phyloP scores from a whole-genome alignment of 1,284 basidiomycete genomes.

The Ceratobasidium sp. region DNA sequence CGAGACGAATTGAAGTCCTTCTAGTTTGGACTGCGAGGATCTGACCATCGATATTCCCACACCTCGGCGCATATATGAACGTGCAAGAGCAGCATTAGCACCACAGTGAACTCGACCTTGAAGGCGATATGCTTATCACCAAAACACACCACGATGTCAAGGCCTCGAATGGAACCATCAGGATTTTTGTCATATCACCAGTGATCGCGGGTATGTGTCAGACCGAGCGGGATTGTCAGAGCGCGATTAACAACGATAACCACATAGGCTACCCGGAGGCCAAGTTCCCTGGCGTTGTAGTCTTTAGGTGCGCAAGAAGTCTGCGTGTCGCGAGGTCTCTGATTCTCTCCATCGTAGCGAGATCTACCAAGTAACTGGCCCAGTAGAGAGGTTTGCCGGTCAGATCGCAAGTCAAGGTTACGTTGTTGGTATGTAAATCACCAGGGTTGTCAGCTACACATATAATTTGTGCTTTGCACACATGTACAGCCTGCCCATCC shows the following conservation, averaged over 20 bases:
- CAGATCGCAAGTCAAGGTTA: constrained; percentile 91
- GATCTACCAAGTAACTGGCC: constrained; percentile 86
- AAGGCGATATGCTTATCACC: constrained; percentile 72
- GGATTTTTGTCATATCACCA: constrained; percentile 79
- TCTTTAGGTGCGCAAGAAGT: constrained; percentile 66
- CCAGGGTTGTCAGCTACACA: constrained; percentile 19
- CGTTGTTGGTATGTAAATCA: constrained; percentile 64
- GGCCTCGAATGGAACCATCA: constrained; percentile 66
- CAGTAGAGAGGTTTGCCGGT: constrained; percentile 86
- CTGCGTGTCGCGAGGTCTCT: neutral
- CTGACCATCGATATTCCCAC: constrained; percentile 33
- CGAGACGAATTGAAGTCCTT: neutral
- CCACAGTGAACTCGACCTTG: neutral
- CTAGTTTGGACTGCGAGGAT: neutral
- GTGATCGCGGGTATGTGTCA: constrained; percentile 53
- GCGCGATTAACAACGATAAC: neutral
- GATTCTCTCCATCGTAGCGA: constrained; percentile 57
- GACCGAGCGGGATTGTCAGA: neutral
- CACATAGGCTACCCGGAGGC: constrained; percentile 72
- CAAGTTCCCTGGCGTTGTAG: constrained; percentile 82
- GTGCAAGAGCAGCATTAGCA: neutral
- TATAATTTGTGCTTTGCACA: constrained; percentile 44
- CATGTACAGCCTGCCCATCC: constrained; percentile 70
- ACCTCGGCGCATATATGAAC: constrained; percentile 13
- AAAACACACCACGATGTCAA: constrained; percentile 76